phyloP scores from a whole-genome alignment of 306 rosid species.

The peach (Prunus persica) region Prunus_persica_NCBIv2 NC_034015.1:15483001-15483500 shows the following conservation, averaged over 20 bases:
- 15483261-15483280: no score
- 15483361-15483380: constrained; percentile 11
- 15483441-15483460: not conserved
- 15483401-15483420: constrained; percentile 41
- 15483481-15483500: not conserved
- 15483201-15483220: no score
- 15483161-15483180: no score
- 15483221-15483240: no score
- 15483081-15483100: constrained; percentile 36
- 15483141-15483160: no score
- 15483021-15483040: constrained; percentile 34
- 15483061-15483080: constrained; percentile 31
- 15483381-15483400: constrained; percentile 39
- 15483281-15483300: no score
- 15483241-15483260: no score
- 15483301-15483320: no score
- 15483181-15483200: no score
- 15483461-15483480: not conserved
- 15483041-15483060: not conserved
- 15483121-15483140: constrained; percentile 31
- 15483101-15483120: constrained; percentile 8
- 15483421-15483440: constrained; percentile 41
- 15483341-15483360: no score
- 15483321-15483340: no score
- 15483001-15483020: constrained; percentile 29